phyloP scores from a whole-genome alignment of 192 early-diverging fungal species.

The Coemansia erecta region DNA sequence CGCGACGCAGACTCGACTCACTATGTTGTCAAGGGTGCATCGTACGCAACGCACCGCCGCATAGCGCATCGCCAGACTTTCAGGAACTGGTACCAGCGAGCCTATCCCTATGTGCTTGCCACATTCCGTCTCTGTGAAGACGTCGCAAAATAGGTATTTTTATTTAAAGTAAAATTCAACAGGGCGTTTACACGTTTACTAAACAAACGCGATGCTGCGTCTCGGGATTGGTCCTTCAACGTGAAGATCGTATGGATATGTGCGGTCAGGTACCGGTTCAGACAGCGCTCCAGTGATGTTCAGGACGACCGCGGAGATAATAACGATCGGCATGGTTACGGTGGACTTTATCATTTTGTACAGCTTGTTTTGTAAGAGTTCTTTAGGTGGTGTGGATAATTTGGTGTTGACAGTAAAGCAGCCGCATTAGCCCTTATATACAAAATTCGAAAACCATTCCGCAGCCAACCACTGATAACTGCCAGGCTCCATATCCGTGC shows the following conservation, averaged over 20 bases:
- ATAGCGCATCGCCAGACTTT: conserved; percentile 70
- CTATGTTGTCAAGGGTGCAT: conserved; percentile 76
- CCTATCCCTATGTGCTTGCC: conserved; percentile 81
- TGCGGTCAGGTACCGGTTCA: conserved; percentile 13
- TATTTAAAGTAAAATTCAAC: too few relatives aligned
- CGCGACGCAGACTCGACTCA: conserved; percentile 58
- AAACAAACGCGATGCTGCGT: conserved; percentile 16
- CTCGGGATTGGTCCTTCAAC: conserved; percentile 30
- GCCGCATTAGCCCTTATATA: background rate
- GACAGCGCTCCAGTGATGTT: background rate
- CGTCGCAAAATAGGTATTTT: background rate
- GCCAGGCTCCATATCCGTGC: too few relatives aligned
- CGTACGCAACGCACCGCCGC: conserved; percentile 82
- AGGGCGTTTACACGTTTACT: background rate
- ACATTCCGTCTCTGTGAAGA: conserved; percentile 63
- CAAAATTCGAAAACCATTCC: background rate
- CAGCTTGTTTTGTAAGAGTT: background rate
- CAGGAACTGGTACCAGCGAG: conserved; percentile 89
- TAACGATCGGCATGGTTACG: background rate
- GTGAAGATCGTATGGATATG: conserved; percentile 31
- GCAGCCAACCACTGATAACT: too few relatives aligned
- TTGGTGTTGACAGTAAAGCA: background rate
- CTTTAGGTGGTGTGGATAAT: background rate
- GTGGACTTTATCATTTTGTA: background rate
- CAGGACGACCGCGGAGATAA: background rate